Percentiles rank a stretch among this genome's conserved stretches.
phyloP scores from a whole-genome alignment of 176 grass and related monocot genomes.

The Phoenix dactylifera region DNA sequence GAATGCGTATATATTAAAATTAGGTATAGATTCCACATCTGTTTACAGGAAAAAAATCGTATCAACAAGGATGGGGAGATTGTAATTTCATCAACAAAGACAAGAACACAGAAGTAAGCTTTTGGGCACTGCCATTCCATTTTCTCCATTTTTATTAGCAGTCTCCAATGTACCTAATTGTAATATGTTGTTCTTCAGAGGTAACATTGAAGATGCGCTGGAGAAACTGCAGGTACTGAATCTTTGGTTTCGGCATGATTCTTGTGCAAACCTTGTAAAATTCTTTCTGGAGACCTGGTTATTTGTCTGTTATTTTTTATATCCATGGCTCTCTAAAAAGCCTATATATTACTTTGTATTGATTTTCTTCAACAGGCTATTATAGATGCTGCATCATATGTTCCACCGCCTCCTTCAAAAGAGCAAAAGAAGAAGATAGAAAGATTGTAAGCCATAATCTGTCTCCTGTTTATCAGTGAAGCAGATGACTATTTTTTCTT shows the following conservation, averaged over 20 bases:
- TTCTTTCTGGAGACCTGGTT: too few species aligned
- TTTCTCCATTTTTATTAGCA: neutral
- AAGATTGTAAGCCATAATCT: conserved; percentile 55
- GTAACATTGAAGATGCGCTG: conserved; percentile 87
- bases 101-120: conserved; percentile 85
- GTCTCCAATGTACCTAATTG: neutral
- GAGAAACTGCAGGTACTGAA: conserved; percentile 81
- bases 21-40: neutral
- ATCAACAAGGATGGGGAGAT: conserved; percentile 93
- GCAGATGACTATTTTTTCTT: conserved; percentile 5
- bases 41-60: conserved; percentile 81
- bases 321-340: too few species aligned
- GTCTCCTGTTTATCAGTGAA: neutral
- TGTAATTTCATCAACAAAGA: conserved; percentile 97
- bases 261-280: neutral
- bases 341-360: too few species aligned
- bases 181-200: conserved; percentile 35
- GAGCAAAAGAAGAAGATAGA: conserved; percentile 95
- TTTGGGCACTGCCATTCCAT: conserved; percentile 4
- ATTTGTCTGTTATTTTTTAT: too few species aligned
- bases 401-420: conserved; percentile 79
- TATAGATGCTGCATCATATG: conserved; percentile 90
- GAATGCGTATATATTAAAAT: too few species aligned
- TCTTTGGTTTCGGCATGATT: neutral
- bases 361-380: conserved; percentile 50